Evolutionary conservation across 768 basidiomycete species (phyloP), one percentile per base, ranked within the genome.

Genomic region (Chalciporus sphaerocephalus): DNA sequence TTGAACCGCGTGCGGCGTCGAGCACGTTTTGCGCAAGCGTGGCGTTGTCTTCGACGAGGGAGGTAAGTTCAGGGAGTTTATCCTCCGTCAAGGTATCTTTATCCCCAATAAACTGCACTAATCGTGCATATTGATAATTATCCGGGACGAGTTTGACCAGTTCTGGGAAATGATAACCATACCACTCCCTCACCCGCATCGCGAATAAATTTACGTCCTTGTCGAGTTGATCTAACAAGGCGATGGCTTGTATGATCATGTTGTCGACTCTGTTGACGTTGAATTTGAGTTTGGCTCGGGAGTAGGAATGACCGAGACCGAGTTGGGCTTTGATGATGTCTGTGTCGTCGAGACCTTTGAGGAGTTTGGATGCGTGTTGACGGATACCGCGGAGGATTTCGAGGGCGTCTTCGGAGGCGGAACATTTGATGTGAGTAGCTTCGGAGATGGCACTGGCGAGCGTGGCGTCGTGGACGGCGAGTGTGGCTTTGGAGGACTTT

Each of bases 181-280:
- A 98, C 95, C 95, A 98, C 66, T 98, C 95, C 58, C 95, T 79
- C 40, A 96, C 84, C 25, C 95, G 89, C 95, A 98, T 98, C 16
- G 93, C 87, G 66, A 98, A 97, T 23, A 94, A 82, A 74, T 98
- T 98, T 68, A 97, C 92, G 67, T 98, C 95, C 75, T 97, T 98
- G 79, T 98, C 95, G 60, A 97, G 86, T 61, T 97, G 94, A 72
- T 98, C 95, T 58, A 96, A 88, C 47, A 97, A 84, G 5, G 94
- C 90, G 64, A 98, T 97, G 48, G 95, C 95, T 70, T 97, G 95
- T 57, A 98, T 98, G 70, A 98, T 97, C 95, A 98, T 98, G 76
- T 98, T 96, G 71, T 96, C 93, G 46, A 90, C 81, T 42, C 91
- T 79, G 75, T 94, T 94, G 44, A 93, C 91, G 69, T 93, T 94